phyloP scores from a whole-genome alignment of 2,329 filamentous ascomycete species.

The Exophiala dermatitidis region DNA sequence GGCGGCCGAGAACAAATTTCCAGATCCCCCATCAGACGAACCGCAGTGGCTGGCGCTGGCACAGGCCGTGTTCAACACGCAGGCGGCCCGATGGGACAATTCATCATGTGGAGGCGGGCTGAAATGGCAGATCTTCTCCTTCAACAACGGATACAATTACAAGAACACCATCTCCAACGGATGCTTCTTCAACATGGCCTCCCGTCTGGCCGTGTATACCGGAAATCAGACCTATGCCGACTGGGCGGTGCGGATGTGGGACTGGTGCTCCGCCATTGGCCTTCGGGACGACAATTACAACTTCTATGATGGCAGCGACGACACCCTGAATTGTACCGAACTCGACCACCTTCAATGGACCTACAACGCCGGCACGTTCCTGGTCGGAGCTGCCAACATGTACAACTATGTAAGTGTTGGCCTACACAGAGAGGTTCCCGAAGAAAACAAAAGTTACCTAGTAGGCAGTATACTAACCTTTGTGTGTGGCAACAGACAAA shows the following conservation, averaged over 20 bases:
- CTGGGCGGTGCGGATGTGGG: slow-evolving; percentile 62
- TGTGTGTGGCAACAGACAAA: slow-evolving; percentile 30
- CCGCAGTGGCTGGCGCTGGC: slow-evolving; percentile 72
- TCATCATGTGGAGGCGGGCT: slow-evolving; percentile 64
- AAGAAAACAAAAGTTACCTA: too few species aligned
- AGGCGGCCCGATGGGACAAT: slow-evolving; percentile 62
- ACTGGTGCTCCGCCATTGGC: slow-evolving; percentile 48
- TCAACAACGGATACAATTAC: slow-evolving; percentile 60
- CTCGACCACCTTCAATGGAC: slow-evolving; percentile 50
- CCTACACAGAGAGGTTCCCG: too few species aligned
- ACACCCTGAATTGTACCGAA: slow-evolving; percentile 44
- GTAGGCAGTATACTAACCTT: slow-evolving; percentile 10
- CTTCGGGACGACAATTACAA: slow-evolving; percentile 46
- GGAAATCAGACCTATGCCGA: slow-evolving; percentile 69
- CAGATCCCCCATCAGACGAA: slow-evolving; percentile 54
- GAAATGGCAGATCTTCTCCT: slow-evolving; percentile 77
- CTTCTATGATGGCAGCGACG: slow-evolving; percentile 51
- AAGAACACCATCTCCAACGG: slow-evolving; percentile 55
- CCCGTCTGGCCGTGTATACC: slow-evolving; percentile 70
- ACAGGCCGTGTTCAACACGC: slow-evolving; percentile 74
- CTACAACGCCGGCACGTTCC: slow-evolving; percentile 51
- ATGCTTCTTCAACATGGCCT: slow-evolving; percentile 51
- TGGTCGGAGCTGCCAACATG: slow-evolving; percentile 51
- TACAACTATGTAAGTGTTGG: slow-evolving; percentile 44
- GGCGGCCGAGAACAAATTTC: slow-evolving; percentile 69